These are phyloP conservation scores for Rubroboletus pulcherrimus DNA, from an alignment of 768 basidiomycete species.

Conservation along the genomic window DNA sequence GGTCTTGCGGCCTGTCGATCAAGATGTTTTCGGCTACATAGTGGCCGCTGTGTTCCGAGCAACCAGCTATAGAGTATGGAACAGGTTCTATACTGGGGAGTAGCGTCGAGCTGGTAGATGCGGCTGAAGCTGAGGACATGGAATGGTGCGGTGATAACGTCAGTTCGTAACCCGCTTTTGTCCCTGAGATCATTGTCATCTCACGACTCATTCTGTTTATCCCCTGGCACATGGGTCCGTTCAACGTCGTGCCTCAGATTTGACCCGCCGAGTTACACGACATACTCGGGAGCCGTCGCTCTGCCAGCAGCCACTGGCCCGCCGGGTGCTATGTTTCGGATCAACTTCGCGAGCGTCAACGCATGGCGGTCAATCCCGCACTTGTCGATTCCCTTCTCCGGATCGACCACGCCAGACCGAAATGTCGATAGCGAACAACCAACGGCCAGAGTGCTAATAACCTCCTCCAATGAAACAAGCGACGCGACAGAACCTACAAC, in stretches of 20 bases:
- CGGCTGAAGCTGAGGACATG: conserved; percentile 10
- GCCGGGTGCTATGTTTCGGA: background rate
- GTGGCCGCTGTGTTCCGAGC: conserved; percentile 68
- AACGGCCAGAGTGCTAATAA: too few species aligned
- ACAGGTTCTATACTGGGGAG: conserved; percentile 23
- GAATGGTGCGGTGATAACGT: background rate
- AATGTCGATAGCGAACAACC: too few species aligned
- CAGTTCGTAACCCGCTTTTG: background rate
- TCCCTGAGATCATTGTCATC: background rate
- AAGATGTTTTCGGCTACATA: conserved; percentile 70
- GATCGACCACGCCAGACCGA: too few species aligned
- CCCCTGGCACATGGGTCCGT: background rate
- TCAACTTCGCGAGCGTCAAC: background rate
- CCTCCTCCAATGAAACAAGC: too few species aligned
- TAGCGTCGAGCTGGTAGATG: background rate
- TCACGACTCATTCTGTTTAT: background rate
- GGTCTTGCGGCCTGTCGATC: conserved; percentile 58
- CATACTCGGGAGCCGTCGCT: background rate
- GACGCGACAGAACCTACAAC: too few species aligned
- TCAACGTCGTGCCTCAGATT: background rate
- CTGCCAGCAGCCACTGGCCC: background rate
- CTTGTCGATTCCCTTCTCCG: too few species aligned
- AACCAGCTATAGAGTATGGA: conserved; percentile 54
- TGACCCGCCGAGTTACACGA: background rate
- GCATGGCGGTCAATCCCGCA: background rate